Percentiles rank a stretch among this genome's conserved stretches.
phyloP scores from a whole-genome alignment of 1,284 basidiomycete genomes.

The Ceratobasidium sp. region DNA sequence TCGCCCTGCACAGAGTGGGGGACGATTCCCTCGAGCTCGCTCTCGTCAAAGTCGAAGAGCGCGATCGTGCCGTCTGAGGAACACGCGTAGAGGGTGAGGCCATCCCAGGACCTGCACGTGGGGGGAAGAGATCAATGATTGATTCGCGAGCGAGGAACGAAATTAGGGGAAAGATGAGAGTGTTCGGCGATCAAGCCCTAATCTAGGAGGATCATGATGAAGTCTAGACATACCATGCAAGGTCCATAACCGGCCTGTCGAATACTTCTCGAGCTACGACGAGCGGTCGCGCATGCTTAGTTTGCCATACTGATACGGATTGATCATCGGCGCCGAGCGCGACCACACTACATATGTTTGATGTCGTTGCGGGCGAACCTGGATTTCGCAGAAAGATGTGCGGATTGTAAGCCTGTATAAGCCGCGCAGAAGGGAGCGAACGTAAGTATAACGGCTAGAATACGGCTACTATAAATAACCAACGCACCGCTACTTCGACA shows the following conservation, averaged over 20 bases:
- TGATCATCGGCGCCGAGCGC: conserved; percentile 92
- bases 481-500: conserved; percentile 88
- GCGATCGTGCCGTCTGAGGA: conserved; percentile 96
- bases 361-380: conserved; percentile 71
- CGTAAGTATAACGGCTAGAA: conserved; percentile 47
- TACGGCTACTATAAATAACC: conserved; percentile 52
- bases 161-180: background rate
- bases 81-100: conserved; percentile 91
- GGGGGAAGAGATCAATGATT: conserved; percentile 38
- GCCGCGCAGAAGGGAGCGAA: conserved; percentile 51
- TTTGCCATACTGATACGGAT: conserved; percentile 93
- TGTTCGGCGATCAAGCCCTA: background rate
- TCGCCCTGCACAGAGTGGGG: conserved; percentile 79
- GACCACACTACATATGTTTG: conserved; percentile 82
- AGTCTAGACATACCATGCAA: conserved; percentile 81
- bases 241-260: conserved; percentile 93
- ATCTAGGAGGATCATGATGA: background rate
- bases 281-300: conserved; percentile 88
- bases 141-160: background rate
- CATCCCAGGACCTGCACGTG: conserved; percentile 85
- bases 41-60: conserved; percentile 83
- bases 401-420: conserved; percentile 85
- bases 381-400: conserved; percentile 88
- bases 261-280: conserved; percentile 96
- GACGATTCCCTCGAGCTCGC: conserved; percentile 87